Conservation (phyloP, 2,329 filamentous ascomycete genomes). For the Diaporthe citri region DNA sequence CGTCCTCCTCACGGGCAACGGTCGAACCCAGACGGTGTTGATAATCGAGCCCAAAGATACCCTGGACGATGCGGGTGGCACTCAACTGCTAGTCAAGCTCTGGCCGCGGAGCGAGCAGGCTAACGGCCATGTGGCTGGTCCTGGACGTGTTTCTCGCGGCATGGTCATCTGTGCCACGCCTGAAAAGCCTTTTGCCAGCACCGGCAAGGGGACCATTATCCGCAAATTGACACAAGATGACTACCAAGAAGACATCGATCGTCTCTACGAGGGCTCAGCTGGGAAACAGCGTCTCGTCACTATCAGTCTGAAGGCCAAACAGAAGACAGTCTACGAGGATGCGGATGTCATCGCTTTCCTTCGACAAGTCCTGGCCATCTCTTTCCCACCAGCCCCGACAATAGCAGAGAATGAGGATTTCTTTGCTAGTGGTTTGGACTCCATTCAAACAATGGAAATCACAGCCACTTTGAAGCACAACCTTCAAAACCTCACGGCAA, state of each 20-base stretch:
- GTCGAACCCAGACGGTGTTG: slow-evolving; percentile 51
- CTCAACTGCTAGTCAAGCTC: slow-evolving; percentile 36
- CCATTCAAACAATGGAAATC: slow-evolving; percentile 39
- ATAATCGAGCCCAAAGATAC: slow-evolving; percentile 43
- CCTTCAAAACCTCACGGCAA: slow-evolving; percentile 30
- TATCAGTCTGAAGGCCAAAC: background rate
- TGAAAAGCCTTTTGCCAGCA: slow-evolving; percentile 43
- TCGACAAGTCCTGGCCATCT: background rate
- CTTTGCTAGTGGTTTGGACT: slow-evolving; percentile 41
- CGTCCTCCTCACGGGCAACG: slow-evolving; percentile 52
- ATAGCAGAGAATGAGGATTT: slow-evolving; percentile 40
- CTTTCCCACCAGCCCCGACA: background rate
- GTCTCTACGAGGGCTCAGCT: slow-evolving; percentile 36
- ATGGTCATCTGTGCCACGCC: slow-evolving; percentile 41
- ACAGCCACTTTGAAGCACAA: slow-evolving; percentile 36
- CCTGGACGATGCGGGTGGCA: slow-evolving; percentile 12
- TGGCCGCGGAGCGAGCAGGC: slow-evolving; percentile 31
- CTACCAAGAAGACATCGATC: slow-evolving; percentile 42
- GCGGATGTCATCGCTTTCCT: background rate
- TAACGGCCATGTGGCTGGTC: slow-evolving; percentile 40
- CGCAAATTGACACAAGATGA: slow-evolving; percentile 42
- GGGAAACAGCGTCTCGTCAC: background rate
- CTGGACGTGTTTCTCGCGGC: slow-evolving; percentile 41
- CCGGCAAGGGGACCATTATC: slow-evolving; percentile 43
- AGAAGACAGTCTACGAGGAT: background rate